Evolutionary conservation across 441 rosid species (phyloP), one percentile per base, ranked within the genome.

Genomic region (Adansonia madagascariensis): DNA sequence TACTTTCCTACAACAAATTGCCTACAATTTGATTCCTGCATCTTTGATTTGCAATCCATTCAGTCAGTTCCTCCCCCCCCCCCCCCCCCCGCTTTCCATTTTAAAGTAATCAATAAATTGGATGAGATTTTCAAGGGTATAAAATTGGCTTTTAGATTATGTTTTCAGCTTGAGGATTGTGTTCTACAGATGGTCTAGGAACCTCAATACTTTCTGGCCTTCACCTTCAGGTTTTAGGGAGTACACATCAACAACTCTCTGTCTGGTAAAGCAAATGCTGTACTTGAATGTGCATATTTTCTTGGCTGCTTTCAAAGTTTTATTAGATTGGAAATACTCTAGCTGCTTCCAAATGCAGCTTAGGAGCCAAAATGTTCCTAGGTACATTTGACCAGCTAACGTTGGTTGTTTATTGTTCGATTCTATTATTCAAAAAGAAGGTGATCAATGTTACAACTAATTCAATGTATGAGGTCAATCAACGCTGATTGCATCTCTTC

Each of bases 81-180:
- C 14, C 35, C 31, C 67, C 44, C 4, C 20, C 20, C 8, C 20
- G 12, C 62, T 3, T 59, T 31, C 8, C 4, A 59, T 20, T 8
- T 59, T 18, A 5, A 4, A 7, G 57, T 57, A 18, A 17, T 60
- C 64, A 9, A 3, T 60, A 22, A 60, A 60, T 24, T 10, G n/a
- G 39, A 60, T 60, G 39, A 60, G 39, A 55, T 17, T 55, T 6
- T 6, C 24, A 55, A 6, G 24, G 60, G 60, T 55, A 55, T 55
- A 8, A 59, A 59, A 9, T 10, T 59, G 35, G 63, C 14, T 59
- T 59, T 10, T 59, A 22, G 63, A 59, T 59, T 22, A 8, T 22
- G 35, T 59, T 59, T 59, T 22, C 63, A 59, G 63, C 35, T 22
- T 59, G 63, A 59, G 63, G 63, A 59, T 20, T 59, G 35, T 8